Conservation (phyloP, 2,329 filamentous ascomycete genomes). For the Ascochyta rabiei region DNA sequence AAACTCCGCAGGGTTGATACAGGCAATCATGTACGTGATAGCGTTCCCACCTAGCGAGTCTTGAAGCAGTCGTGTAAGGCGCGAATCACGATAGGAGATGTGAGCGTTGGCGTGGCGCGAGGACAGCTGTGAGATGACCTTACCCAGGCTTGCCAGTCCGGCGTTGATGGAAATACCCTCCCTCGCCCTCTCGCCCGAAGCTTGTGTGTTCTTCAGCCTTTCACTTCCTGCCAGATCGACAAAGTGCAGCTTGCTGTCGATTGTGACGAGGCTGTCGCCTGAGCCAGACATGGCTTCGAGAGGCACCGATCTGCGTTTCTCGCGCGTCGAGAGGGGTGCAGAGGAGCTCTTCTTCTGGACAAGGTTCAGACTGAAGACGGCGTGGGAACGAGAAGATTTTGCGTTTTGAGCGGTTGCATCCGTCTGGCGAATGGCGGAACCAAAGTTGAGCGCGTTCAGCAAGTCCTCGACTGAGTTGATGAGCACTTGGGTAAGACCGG, state of each 20-base stretch:
- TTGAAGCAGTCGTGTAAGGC: slow-evolving; percentile 90
- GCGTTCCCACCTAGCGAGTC: slow-evolving; percentile 96
- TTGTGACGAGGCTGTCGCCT: slow-evolving; percentile 71
- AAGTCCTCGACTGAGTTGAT: slow-evolving; percentile 93
- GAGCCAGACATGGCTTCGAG: slow-evolving; percentile 73
- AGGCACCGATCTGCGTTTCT: slow-evolving; percentile 88
- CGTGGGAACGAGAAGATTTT: slow-evolving; percentile 95
- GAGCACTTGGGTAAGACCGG: slow-evolving; percentile 83
- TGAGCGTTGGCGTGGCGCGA: slow-evolving; percentile 85
- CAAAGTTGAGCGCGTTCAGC: slow-evolving; percentile 86
- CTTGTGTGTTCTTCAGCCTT: slow-evolving; percentile 94
- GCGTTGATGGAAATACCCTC: slow-evolving; percentile 99
- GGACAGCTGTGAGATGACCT: slow-evolving; percentile 97
- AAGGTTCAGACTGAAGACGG: slow-evolving; percentile 94
- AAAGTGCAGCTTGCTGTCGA: slow-evolving; percentile 98
- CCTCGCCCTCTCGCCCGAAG: slow-evolving; percentile 89
- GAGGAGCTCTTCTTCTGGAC: slow-evolving; percentile 76
- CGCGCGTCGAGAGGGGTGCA: slow-evolving; percentile 59
- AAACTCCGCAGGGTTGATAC: slow-evolving; percentile 95
- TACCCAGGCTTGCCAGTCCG: slow-evolving; percentile 90
- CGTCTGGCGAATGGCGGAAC: slow-evolving; percentile 92
- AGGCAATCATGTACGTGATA: slow-evolving; percentile 99
- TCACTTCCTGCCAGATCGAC: slow-evolving; percentile 97
- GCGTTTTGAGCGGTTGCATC: slow-evolving; percentile 97
- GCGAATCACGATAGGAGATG: slow-evolving; percentile 98